phyloP scores from a whole-genome alignment of 2,329 filamentous ascomycete genomes.

The Penicillium sp. region DNA sequence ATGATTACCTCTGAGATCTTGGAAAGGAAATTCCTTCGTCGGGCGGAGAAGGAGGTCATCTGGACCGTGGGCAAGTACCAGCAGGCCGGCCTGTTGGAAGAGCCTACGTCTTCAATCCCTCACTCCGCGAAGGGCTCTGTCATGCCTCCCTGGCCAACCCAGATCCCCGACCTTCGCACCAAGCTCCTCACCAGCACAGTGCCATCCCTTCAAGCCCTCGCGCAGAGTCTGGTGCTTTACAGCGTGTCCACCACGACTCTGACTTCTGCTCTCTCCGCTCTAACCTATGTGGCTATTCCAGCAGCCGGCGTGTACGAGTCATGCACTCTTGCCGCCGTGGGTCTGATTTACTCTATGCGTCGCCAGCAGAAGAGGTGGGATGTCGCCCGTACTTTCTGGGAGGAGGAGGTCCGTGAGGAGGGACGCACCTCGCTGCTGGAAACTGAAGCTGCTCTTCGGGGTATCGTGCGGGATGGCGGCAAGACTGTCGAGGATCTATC shows the following conservation, averaged over 20 bases:
- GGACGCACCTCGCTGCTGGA: conserved; percentile 55
- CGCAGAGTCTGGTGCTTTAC: conserved; percentile 71
- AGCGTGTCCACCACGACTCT: conserved; percentile 70
- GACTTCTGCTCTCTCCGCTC: conserved; percentile 54
- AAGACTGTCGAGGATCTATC: conserved; percentile 34
- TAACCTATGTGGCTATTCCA: conserved; percentile 55
- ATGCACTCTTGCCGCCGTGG: conserved; percentile 58
- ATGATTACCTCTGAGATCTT: conserved; percentile 80
- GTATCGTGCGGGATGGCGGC: conserved; percentile 47
- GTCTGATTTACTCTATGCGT: conserved; percentile 56
- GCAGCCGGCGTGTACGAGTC: conserved; percentile 56
- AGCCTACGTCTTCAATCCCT: conserved; percentile 3
- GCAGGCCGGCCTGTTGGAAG: conserved; percentile 56
- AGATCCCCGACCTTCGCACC: conserved; percentile 69
- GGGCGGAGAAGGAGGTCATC: conserved; percentile 76
- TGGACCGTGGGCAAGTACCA: conserved; percentile 76
- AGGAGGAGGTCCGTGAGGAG: conserved; percentile 55
- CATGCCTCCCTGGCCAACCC: conserved; percentile 63
- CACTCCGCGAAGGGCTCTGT: conserved; percentile 7
- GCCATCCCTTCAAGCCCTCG: conserved; percentile 68
- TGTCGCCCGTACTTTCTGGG: conserved; percentile 51
- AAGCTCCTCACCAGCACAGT: conserved; percentile 66
- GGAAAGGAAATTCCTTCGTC: conserved; percentile 70
- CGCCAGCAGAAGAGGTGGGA: conserved; percentile 61
- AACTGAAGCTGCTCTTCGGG: conserved; percentile 52